These are phyloP conservation scores for Ogataea pilisensis DNA, from an alignment of 805 yeast genomes.

Conservation along the genomic window DNA sequence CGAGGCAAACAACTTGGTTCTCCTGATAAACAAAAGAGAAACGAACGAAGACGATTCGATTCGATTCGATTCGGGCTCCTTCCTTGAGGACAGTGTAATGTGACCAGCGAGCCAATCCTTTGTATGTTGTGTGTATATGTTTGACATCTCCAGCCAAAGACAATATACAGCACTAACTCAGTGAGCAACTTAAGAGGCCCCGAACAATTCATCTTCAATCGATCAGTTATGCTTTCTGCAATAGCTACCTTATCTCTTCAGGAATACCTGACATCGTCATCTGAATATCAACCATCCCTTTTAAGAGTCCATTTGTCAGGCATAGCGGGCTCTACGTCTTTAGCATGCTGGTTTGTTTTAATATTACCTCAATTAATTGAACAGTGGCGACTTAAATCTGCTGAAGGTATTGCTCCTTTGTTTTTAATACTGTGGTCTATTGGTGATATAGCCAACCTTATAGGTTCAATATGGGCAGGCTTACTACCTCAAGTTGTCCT, in stretches of 20 bases:
- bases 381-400: slow-evolving; percentile 71
- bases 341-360: slow-evolving; percentile 78
- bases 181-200: too few relatives aligned
- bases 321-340: slow-evolving; percentile 62
- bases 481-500: slow-evolving; percentile 65
- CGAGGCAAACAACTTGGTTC: neutral
- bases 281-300: slow-evolving; percentile 21
- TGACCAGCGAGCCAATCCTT: too few relatives aligned
- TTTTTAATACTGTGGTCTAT: slow-evolving; percentile 66
- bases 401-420: slow-evolving; percentile 71
- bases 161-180: too few relatives aligned
- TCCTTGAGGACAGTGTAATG: too few relatives aligned
- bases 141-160: too few relatives aligned
- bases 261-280: slow-evolving; percentile 1
- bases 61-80: too few relatives aligned
- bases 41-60: neutral
- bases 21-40: neutral
- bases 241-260: slow-evolving; percentile 3
- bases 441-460: slow-evolving; percentile 66
- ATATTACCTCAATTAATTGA: slow-evolving; percentile 75
- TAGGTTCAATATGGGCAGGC: slow-evolving; percentile 68
- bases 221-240: slow-evolving; percentile 1
- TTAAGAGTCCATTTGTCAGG: slow-evolving; percentile 50
- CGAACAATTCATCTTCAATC: too few relatives aligned
- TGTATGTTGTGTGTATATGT: too few relatives aligned